These are phyloP conservation scores for Candida hungchunana DNA, from an alignment of 805 yeast genomes.

Conservation along the genomic window DNA sequence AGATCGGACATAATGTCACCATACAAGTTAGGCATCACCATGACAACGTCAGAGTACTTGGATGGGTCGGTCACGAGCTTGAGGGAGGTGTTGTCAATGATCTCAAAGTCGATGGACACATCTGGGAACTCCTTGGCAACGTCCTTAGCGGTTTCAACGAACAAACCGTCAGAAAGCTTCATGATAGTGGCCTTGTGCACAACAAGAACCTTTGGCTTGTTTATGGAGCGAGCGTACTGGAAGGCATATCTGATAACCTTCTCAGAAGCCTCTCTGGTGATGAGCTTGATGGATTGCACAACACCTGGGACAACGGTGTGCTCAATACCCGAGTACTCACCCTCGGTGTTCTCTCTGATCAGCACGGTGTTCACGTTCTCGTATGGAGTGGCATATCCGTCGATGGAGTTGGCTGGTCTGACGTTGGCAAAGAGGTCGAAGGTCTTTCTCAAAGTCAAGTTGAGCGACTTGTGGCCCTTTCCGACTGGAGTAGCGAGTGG, in stretches of 20 bases:
- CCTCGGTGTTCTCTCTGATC: conserved; percentile 66
- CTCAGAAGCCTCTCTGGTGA: conserved; percentile 94
- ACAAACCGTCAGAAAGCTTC: conserved; percentile 97
- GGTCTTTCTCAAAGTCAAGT: conserved; percentile 95
- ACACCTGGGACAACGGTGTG: conserved; percentile 98
- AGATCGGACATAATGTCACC: conserved; percentile 99
- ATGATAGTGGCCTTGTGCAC: conserved; percentile 98
- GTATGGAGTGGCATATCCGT: conserved; percentile 83
- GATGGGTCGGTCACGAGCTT: conserved; percentile 84
- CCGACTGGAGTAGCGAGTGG: conserved; percentile 99
- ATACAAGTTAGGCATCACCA: conserved; percentile 98
- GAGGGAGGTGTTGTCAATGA: conserved; percentile 93
- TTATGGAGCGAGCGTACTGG: conserved; percentile 88
- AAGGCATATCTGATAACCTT: conserved; percentile 96
- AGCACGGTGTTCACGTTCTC: conserved; percentile 87
- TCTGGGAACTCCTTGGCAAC: conserved; percentile 91
- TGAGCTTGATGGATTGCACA: conserved; percentile 94
- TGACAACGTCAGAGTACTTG: conserved; percentile 80
- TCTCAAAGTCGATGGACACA: conserved; percentile 74
- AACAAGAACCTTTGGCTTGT: conserved; percentile 83
- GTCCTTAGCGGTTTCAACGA: conserved; percentile 87
- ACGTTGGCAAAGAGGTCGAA: conserved; percentile 95
- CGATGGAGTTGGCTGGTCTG: conserved; percentile 92
- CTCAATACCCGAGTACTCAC: conserved; percentile 84
- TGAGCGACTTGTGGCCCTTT: conserved; percentile 96